Evolutionary conservation across 225 moss, liverwort and hornwort species (phyloP).

Genomic region (Marchantia paleacea): DNA sequence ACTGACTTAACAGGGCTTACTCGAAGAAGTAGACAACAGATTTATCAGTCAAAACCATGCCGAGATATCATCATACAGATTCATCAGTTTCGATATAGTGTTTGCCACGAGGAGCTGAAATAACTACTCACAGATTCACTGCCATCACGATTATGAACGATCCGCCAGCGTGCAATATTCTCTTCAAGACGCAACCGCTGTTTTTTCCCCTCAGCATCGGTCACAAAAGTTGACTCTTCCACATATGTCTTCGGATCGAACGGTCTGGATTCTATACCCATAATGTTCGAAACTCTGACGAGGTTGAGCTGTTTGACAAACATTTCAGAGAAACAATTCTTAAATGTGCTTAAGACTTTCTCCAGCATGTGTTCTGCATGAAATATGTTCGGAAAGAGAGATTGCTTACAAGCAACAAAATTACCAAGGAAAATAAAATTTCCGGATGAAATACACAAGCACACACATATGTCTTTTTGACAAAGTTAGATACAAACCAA

Average conservation of each 20-base stretch:
- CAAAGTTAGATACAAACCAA: too few species aligned
- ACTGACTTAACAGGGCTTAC: too few species aligned
- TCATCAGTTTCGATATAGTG: too few species aligned
- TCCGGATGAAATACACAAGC: neutral
- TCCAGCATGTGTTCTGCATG: neutral
- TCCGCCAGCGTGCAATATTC: constrained; percentile 93
- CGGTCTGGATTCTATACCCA: constrained; percentile 92
- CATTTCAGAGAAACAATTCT: neutral
- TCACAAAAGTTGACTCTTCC: constrained; percentile 75
- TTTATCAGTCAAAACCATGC: too few species aligned
- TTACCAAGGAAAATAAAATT: neutral
- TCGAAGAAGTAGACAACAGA: too few species aligned
- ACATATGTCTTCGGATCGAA: constrained; percentile 95
- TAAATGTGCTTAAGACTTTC: neutral
- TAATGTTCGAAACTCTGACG: constrained; percentile 91
- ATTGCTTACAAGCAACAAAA: too few species aligned
- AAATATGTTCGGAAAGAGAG: neutral
- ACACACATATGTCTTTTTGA: neutral
- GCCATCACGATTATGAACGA: constrained; percentile 56
- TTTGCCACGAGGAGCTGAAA: neutral
- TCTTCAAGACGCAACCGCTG: constrained; percentile 91
- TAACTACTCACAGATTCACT: constrained; percentile 28
- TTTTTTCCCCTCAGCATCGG: constrained; percentile 77
- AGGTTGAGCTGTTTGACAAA: constrained; percentile 70
- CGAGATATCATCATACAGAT: too few species aligned